Percentiles rank a stretch among this genome's conserved stretches.
Conservation (phyloP, 2,329 filamentous ascomycete species). For the Aspergillus sp. region DNA sequence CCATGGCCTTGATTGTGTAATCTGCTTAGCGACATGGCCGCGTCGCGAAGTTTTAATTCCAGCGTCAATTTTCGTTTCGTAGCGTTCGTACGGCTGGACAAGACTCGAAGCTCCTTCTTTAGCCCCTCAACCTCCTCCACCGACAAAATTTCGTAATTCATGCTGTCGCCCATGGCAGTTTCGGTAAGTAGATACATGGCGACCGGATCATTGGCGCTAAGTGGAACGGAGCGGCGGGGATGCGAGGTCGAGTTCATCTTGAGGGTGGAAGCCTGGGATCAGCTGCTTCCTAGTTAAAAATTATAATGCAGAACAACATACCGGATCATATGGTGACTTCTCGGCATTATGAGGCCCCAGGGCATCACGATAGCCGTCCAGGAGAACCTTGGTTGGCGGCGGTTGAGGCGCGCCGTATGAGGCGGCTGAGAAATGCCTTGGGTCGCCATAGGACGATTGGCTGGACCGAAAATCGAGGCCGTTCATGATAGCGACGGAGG, state of each 20-base stretch:
- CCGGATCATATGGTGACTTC: slow-evolving; percentile 57
- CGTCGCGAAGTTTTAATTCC: slow-evolving; percentile 92
- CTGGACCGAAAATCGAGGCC: slow-evolving; percentile 39
- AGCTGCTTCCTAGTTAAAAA: background rate
- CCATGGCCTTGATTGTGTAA: slow-evolving; percentile 66
- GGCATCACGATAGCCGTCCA: slow-evolving; percentile 62
- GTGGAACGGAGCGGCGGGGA: slow-evolving; percentile 36
- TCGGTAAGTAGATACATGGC: slow-evolving; percentile 90
- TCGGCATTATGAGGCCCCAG: slow-evolving; percentile 56
- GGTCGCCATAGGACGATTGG: slow-evolving; percentile 43
- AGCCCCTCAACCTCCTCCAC: slow-evolving; percentile 88
- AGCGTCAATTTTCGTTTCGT: slow-evolving; percentile 80
- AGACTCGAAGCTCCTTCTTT: slow-evolving; percentile 77
- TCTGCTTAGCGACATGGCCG: slow-evolving; percentile 79
- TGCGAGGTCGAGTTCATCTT: slow-evolving; percentile 54
- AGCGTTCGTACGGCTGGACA: slow-evolving; percentile 76
- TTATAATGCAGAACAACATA: slow-evolving; percentile 37
- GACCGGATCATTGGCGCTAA: slow-evolving; percentile 59
- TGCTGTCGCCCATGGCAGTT: slow-evolving; percentile 87
- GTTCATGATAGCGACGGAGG: slow-evolving; percentile 29
- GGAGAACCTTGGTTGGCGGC: slow-evolving; percentile 48
- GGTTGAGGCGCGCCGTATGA: slow-evolving; percentile 34
- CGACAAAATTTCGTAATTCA: slow-evolving; percentile 78
- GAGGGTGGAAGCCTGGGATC: background rate
- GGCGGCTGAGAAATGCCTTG: slow-evolving; percentile 37